Evolutionary conservation across 2,329 filamentous ascomycete species (phyloP).

Genomic region (Corniculantispora saksenae): DNA sequence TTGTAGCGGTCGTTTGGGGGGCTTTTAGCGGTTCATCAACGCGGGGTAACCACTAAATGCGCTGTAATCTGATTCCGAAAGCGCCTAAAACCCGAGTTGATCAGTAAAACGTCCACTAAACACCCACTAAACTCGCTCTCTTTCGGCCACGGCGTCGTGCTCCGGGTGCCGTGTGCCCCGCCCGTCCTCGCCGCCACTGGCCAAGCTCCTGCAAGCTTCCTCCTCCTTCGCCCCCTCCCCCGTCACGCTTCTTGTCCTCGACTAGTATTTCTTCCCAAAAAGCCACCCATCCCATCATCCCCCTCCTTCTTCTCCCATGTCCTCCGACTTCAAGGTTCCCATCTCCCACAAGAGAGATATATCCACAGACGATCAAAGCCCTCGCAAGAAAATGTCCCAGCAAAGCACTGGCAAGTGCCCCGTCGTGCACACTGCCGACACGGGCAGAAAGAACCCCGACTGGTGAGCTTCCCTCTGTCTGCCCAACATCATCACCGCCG

Average conservation of each 20-base stretch:
- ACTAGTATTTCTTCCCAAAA: constrained; percentile 16
- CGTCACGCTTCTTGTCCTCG: background rate
- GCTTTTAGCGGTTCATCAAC: background rate
- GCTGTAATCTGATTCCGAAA: too few relatives aligned
- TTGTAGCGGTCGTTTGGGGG: background rate
- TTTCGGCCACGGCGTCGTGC: constrained; percentile 1
- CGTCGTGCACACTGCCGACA: constrained; percentile 16
- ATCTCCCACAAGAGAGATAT: constrained; percentile 21
- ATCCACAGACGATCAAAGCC: constrained; percentile 23
- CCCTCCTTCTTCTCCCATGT: constrained; percentile 9
- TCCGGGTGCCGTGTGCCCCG: constrained; percentile 15
- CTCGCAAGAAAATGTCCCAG: constrained; percentile 28
- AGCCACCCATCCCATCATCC: constrained; percentile 10
- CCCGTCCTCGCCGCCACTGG: background rate
- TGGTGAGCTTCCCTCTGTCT: constrained; percentile 3
- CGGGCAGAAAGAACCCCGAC: constrained; percentile 16
- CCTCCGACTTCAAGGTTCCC: constrained; percentile 20
- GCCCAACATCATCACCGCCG: background rate
- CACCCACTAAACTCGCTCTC: background rate
- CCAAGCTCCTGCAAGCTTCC: constrained; percentile 16
- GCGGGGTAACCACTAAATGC: background rate
- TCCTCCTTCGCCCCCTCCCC: background rate
- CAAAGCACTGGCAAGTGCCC: constrained; percentile 15
- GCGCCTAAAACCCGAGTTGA: background rate
- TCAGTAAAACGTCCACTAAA: background rate